phyloP scores from a whole-genome alignment of 2,329 filamentous ascomycete species.

The Hymenoscyphus linearis region DNA sequence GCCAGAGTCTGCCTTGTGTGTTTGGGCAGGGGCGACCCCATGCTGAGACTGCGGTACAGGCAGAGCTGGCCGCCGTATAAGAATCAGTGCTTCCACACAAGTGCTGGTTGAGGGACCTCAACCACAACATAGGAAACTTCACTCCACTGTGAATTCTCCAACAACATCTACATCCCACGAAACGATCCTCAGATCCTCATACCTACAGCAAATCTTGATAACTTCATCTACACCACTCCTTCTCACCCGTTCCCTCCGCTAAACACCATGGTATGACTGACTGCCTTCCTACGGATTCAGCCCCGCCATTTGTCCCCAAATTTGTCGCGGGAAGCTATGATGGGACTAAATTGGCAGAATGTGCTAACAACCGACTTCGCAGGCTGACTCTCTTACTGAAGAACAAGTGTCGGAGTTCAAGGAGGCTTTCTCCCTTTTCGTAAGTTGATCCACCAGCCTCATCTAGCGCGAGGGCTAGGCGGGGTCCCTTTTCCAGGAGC shows the following conservation, averaged over 20 bases:
- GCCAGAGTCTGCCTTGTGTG: conserved; percentile 1
- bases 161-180: not conserved
- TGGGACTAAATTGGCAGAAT: conserved; percentile 14
- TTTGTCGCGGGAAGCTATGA: conserved; percentile 11
- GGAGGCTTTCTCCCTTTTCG: conserved; percentile 99
- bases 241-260: conserved; percentile 8
- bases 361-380: conserved; percentile 25
- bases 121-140: not conserved
- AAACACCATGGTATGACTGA: conserved; percentile 22
- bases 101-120: not conserved
- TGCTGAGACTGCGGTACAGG: conserved; percentile 1
- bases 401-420: conserved; percentile 99
- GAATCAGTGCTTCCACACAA: conserved; percentile 1
- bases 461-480: conserved; percentile 16
- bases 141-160: not conserved
- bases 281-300: conserved; percentile 10
- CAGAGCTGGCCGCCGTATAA: conserved; percentile 5
- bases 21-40: not conserved
- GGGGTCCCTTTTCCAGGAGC: conserved; percentile 15
- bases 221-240: conserved; percentile 2
- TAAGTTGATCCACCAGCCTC: conserved; percentile 51
- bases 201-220: not conserved
- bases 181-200: not conserved
- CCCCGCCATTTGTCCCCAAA: conserved; percentile 23
- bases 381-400: conserved; percentile 98